Evolutionary conservation across 2,329 filamentous ascomycete genomes (phyloP), one percentile per base, ranked within the genome.

Genomic region (Fusarium sacchari): DNA sequence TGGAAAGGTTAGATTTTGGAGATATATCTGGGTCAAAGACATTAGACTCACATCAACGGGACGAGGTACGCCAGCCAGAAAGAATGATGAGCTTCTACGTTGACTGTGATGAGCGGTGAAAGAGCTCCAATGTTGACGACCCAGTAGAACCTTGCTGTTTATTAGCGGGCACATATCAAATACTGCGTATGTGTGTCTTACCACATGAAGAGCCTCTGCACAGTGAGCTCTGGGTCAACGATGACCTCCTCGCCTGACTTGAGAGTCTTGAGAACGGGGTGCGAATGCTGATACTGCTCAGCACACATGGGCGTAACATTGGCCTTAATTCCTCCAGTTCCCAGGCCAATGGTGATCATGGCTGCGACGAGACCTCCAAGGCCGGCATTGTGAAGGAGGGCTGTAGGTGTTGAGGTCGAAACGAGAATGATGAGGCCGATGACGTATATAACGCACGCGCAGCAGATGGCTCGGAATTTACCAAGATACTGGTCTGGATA

Each of bases 281-380:
- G 44, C 3, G 56, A 64, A 11, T 61, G 24, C 17, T 64, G 44
- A 14, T 64, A 64, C 7, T 64, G 61, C 37, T 64, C 61, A 8
- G 61, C 61, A 7, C 61, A 64, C 61, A 64, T 64, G 0, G 61
- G 61, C 7, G 61, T 64, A 5, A 64, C 61, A 20, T 64, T 64
- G 0, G 61, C 56, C 22, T 64, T 64, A 3, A 64, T 64, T 2
- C 61, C 56, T 1, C 61, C 56, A 0, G 61, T 64, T 0, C 56
- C 61, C 0, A 64, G 37, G 3, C 61, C 44, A 7, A 64, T 61
- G 0, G 61, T 64, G 7, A 64, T 8, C 61, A 61, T 64, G 2
- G 61, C 56, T 4, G 61, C 56, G 6, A 61, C 8, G 0, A 64
- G 56, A 17, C 61, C 61, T 1, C 61, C 61, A 0, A 64, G 37